Conservation (phyloP, 208 protist species). For the Leishmania guyanensis region DNA sequence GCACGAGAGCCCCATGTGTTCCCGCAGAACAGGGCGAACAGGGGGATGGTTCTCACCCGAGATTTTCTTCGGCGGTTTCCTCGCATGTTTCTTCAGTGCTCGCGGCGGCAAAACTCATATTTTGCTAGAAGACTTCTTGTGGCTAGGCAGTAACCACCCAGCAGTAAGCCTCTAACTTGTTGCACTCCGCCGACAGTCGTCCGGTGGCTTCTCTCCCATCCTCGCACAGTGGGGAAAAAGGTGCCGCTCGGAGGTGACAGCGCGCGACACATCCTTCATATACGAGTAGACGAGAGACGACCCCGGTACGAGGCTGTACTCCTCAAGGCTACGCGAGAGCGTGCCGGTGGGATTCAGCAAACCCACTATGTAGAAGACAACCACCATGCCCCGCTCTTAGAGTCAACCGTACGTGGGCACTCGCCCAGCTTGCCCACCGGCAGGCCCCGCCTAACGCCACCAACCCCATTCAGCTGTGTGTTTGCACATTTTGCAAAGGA, state of each 20-base stretch:
- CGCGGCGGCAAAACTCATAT: not conserved
- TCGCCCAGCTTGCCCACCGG: not conserved
- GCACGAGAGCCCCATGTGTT: not conserved
- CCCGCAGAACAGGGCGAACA: not conserved
- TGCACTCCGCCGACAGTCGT: not conserved
- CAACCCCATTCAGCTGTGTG: not conserved
- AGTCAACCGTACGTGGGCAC: not conserved
- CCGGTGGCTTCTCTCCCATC: not conserved
- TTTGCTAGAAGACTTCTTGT: not conserved
- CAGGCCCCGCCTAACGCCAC: not conserved
- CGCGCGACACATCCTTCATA: not conserved
- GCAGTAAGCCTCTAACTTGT: not conserved
- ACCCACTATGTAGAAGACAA: not conserved
- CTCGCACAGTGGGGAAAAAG: not conserved
- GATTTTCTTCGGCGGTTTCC: not conserved
- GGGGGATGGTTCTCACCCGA: not conserved
- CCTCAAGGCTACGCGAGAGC: not conserved
- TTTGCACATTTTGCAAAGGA: not conserved
- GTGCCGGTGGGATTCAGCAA: not conserved
- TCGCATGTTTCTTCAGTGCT: not conserved
- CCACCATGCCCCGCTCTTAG: not conserved
- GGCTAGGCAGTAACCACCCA: no score
- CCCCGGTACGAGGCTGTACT: not conserved
- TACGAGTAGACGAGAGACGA: not conserved
- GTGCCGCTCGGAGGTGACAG: not conserved